Evolutionary conservation across 306 rosid genomes (phyloP), one percentile per base, ranked within the genome.

Genomic region (Arachis stenosperma): DNA sequence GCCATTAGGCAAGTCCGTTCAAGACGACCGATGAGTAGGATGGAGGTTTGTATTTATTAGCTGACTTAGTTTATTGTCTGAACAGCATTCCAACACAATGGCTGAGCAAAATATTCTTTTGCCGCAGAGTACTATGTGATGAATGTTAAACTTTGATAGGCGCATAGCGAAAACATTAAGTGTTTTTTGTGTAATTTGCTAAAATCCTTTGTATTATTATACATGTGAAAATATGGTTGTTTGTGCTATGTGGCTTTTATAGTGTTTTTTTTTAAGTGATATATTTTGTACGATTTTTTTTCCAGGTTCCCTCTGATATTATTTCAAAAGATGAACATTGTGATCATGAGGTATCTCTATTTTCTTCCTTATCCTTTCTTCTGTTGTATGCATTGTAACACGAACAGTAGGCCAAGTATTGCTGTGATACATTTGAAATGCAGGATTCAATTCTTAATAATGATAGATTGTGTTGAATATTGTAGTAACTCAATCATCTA

Each of bases 21-120:
- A 40, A 88, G 83, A 90, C 89, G 99, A 79, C 91, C 99, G 6
- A 95, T 95, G 96, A 95, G 99, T 83, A 91, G 96, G 79, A 91
- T 84, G 75, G 99, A 95, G 91, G 99, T 91, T 59, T 82, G 90
- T 79, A 65, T 61, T 69, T 80, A 67, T 59, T 54, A 58, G 57
- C 22, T 66, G 57, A 4, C 71, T 72, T 55, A 9, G 55, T 61
- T 56, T 53, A 40, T 56, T 52, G 42, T 68, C 43, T 27, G 74
- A 57, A 39, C 48, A 46, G 42, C 61, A 55, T 64, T 52, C 44
- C 47, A 65, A 46, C 29, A 61, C 37, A 60, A 39, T 55, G 55
- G 54, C 50, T 57, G 43, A 58, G 64, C 9, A 48, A 39, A 3
- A 10, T 11, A 46, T 7, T 41, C 37, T 33, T 33, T 53, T 41